phyloP scores from a whole-genome alignment of 176 grass and related monocot species.

The Panicum miliaceum region DNA sequence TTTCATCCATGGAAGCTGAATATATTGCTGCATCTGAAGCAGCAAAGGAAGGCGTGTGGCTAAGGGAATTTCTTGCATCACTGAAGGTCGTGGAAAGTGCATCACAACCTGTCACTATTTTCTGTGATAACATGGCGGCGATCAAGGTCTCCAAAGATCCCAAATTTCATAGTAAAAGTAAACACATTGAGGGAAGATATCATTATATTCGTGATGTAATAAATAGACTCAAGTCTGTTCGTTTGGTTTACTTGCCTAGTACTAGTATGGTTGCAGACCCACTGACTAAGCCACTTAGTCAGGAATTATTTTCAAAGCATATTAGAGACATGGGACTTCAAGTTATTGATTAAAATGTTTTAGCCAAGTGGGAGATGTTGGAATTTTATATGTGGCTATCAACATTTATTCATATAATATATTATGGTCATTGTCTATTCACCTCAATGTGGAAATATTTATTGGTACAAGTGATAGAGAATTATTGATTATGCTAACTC shows the following conservation, averaged over 20 bases:
- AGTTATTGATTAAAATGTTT: neutral
- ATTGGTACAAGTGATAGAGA: no score
- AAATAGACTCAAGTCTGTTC: neutral
- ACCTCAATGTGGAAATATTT: no score
- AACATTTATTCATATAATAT: no score
- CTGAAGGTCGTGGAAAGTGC: neutral
- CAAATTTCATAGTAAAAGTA: conserved; percentile 9
- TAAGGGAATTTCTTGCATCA: neutral
- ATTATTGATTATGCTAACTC: no score
- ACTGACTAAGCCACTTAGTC: neutral
- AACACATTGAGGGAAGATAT: neutral
- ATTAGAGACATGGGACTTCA: neutral
- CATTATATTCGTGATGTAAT: conserved; percentile 5
- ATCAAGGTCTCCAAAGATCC: neutral
- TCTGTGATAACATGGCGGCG: neutral
- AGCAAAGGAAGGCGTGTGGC: neutral
- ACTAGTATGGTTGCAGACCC: neutral
- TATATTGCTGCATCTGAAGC: neutral
- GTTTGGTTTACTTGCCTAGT: no score
- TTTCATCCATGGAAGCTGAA: neutral
- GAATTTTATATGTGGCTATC: no score
- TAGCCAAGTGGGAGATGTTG: no score
- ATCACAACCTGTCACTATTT: neutral
- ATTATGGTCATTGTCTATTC: no score
- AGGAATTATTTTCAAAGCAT: neutral